Evolutionary conservation across 2,329 filamentous ascomycete species (phyloP), one percentile per base, ranked within the genome.

Genomic region (Chaetomium sp.): DNA sequence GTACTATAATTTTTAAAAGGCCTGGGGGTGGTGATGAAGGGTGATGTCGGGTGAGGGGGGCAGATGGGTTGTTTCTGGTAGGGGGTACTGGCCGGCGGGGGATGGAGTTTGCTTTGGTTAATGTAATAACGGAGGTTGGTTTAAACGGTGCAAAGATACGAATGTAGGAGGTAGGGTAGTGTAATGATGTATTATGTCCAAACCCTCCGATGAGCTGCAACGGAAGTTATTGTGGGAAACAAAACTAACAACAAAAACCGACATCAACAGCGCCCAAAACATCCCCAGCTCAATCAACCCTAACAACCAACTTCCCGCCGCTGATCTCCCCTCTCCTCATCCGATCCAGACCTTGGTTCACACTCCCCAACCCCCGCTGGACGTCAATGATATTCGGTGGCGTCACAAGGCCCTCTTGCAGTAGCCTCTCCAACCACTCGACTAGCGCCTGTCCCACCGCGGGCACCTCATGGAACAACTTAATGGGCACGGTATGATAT

Each of bases 401-500:
- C 4, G 80, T 76, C 3, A 93, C 71, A 0, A 80, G 72, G 0
- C 81, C 79, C 0, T 80, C 77, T 9, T 82, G 78, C 7, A 93
- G 74, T n/a, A 93, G 75, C 27, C 80, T 77, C 73, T 92, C 90
- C 29, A 92, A 77, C 90, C 90, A 93, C 1, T 78, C 73, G 13
- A 86, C 86, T 61, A 92, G 73, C 0, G 80, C 80, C 67, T 87
- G 83, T 0, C 90, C 90, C 0, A 92, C 79, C 1, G 80, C 79
- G 0, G 86, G 83, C 0, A 87, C 81, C 64, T 89, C 86, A 72
- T 93, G 90, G 71, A 91, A 93, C 4, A 91, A 72, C 75, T 93
- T 93, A 67, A 93, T 90, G 0, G 90, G 90, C 0, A 93, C 87
- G 0, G 81, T 85, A 71, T 92, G 89, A 63, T 87, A 82, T 6